Conservation (phyloP, 2,329 filamentous ascomycete species). For the Trichoderma atroviride region DNA sequence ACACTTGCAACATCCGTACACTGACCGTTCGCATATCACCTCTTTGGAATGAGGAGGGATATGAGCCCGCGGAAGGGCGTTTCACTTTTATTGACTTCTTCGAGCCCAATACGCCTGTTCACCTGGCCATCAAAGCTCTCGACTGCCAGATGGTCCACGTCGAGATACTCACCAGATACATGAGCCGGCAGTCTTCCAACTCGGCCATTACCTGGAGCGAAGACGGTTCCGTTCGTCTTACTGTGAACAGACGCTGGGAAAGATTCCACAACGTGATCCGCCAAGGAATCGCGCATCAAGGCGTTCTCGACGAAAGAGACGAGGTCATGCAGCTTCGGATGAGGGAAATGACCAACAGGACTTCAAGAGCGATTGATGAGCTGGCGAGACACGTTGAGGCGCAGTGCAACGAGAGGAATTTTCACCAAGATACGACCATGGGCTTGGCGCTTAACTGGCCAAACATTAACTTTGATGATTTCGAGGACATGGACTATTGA, state of each 20-base stretch:
- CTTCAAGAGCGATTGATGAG: neutral
- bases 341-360: neutral
- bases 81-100: slow-evolving; percentile 47
- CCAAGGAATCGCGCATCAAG: neutral
- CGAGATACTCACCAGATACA: slow-evolving; percentile 36
- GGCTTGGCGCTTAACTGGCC: neutral
- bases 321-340: slow-evolving; percentile 26
- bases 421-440: slow-evolving; percentile 5
- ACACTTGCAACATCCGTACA: slow-evolving; percentile 41
- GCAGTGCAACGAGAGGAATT: slow-evolving; percentile 5
- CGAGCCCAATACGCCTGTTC: slow-evolving; percentile 33
- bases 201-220: neutral
- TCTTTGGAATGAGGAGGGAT: slow-evolving; percentile 19
- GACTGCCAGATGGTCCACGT: slow-evolving; percentile 43
- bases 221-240: slow-evolving; percentile 24
- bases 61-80: slow-evolving; percentile 19
- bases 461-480: neutral
- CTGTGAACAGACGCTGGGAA: slow-evolving; percentile 29
- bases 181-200: neutral
- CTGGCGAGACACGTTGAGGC: slow-evolving; percentile 17
- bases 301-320: slow-evolving; percentile 18
- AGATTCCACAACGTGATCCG: neutral
- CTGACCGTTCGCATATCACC: slow-evolving; percentile 48
- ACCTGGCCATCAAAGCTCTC: slow-evolving; percentile 38
- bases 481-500: neutral